Percentiles rank a stretch among this genome's conserved stretches.
phyloP scores from a whole-genome alignment of 345 rosid species.

The Salix viminalis region DNA sequence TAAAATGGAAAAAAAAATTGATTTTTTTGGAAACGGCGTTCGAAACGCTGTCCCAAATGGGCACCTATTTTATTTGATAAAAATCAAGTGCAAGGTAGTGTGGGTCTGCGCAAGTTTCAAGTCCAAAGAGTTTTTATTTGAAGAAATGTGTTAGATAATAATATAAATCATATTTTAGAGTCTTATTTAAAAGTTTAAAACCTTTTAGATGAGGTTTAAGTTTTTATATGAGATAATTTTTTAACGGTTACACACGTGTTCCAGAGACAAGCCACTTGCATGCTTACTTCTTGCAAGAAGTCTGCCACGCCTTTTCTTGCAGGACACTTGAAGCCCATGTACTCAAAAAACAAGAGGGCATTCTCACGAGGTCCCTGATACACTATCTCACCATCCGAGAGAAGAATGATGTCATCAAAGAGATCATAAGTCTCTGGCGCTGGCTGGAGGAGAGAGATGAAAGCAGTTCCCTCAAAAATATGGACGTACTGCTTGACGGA shows the following conservation, averaged over 20 bases:
- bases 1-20: too few species aligned
- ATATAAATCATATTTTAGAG: too few species aligned
- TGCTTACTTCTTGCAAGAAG: conserved; percentile 67
- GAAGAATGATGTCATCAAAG: conserved; percentile 65
- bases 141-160: rapidly evolving
- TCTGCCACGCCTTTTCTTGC: conserved; percentile 75
- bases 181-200: rapidly evolving
- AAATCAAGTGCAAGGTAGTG: too few species aligned
- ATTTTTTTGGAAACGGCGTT: too few species aligned
- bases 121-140: rapidly evolving
- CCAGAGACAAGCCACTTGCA: too few species aligned
- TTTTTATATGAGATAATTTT: rapidly evolving
- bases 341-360: conserved; percentile 52
- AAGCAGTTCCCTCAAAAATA: conserved; percentile 54
- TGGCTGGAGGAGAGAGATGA: conserved; percentile 76
- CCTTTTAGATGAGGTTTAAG: too few species aligned
- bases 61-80: too few species aligned
- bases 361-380: conserved; percentile 66
- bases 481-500: conserved; percentile 64
- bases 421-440: conserved; percentile 68
- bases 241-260: too few species aligned
- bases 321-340: conserved; percentile 71
- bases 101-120: rapidly evolving
- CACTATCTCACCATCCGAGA: conserved; percentile 58
- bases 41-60: too few species aligned